A percentile compares a stretch with the other conserved stretches of the same genome.
Conservation (phyloP, 2,329 filamentous ascomycete genomes). For the Fusarium heterosporum region DNA sequence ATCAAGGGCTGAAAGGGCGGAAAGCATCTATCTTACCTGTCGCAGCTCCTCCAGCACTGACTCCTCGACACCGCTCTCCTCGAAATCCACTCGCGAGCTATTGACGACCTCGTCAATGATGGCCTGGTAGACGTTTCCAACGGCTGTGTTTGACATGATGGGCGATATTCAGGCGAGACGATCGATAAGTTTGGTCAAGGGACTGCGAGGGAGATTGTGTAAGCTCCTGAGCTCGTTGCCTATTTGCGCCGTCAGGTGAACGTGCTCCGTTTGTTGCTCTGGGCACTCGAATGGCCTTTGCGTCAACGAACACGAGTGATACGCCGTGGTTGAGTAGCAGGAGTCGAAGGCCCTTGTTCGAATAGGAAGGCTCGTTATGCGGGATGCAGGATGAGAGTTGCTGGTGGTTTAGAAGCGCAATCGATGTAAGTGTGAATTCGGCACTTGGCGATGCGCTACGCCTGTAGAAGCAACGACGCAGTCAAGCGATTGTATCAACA, state of each 20-base stretch:
- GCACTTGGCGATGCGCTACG: slow-evolving; percentile 30
- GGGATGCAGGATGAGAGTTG: slow-evolving; percentile 5
- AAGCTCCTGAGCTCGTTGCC: not conserved
- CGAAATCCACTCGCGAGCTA: slow-evolving; percentile 92
- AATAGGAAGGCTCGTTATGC: not conserved
- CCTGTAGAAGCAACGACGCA: slow-evolving; percentile 3
- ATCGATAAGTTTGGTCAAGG: slow-evolving; percentile 1
- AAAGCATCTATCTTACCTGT: slow-evolving; percentile 71
- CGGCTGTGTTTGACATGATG: slow-evolving; percentile 68
- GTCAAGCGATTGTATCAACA: slow-evolving; percentile 23
- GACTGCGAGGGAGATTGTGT: not conserved
- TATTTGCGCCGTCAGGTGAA: slow-evolving; percentile 20
- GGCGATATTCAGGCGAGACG: slow-evolving; percentile 16
- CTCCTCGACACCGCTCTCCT: slow-evolving; percentile 93
- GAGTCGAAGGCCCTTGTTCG: not conserved
- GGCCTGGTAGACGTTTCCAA: slow-evolving; percentile 83
- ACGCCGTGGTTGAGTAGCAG: slow-evolving; percentile 8
- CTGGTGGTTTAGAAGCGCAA: slow-evolving; percentile 24
- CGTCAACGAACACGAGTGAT: not conserved
- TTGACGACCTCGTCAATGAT: slow-evolving; percentile 90
- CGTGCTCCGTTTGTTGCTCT: not conserved
- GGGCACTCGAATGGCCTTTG: slow-evolving; percentile 1
- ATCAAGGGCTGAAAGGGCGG: slow-evolving; percentile 11
- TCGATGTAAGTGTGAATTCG: slow-evolving; percentile 23
- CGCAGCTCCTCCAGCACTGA: slow-evolving; percentile 87